Base-by-base conservation (phyloP, 805 yeast genomes). In the Ogataea saltuana region DNA sequence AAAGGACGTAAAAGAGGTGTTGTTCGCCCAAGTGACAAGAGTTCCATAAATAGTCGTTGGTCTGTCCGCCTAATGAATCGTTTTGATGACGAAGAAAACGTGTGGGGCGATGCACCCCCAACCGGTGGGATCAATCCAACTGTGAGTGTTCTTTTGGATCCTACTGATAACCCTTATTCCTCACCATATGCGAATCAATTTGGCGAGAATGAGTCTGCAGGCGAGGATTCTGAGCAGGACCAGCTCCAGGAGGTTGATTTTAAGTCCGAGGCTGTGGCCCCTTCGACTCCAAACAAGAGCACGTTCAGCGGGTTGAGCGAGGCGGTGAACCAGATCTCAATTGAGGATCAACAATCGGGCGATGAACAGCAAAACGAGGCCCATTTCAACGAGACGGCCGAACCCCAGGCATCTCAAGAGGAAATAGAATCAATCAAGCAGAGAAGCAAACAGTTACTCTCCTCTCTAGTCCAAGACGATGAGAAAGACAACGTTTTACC, bases 31-130 rank as follows among this genome's bases (percentile, higher is more conserved):
- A n/a, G n/a, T n/a, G n/a, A n/a, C n/a, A n/a, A n/a, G n/a, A n/a
- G n/a, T n/a, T n/a, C n/a, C n/a, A n/a, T n/a, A n/a, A n/a, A n/a
- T n/a, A n/a, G n/a, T n/a, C 33, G n/a, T 26, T 26, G 28, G n/a
- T n/a, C 33, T n/a, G n/a, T n/a, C 21, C 22, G 4, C 16, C 28
- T 16, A 26, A 58, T 58, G 60, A 46, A 54, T 46, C 56, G 53
- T 26, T 53, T 58, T 42, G 55, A 48, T 12, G 53, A 54, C 12
- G 56, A 52, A 20, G 52, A 47, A 33, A 57, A 60, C 46, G 63
- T 54, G 45, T 81, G 86, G 87, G 85, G 75, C 44, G 86, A 80
- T 51, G 76, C 71, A 3, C 59, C 76, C 11, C 60, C 75, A 11
- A 62, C 77, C 2, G 33, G 48, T 8, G 29, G 41, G 4, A 18